A percentile compares a stretch with the other conserved stretches of the same genome.
These are phyloP conservation scores for Rhododendron kiyosumense DNA, from an alignment of 148 eudicot genomes.

Conservation along the genomic window DNA sequence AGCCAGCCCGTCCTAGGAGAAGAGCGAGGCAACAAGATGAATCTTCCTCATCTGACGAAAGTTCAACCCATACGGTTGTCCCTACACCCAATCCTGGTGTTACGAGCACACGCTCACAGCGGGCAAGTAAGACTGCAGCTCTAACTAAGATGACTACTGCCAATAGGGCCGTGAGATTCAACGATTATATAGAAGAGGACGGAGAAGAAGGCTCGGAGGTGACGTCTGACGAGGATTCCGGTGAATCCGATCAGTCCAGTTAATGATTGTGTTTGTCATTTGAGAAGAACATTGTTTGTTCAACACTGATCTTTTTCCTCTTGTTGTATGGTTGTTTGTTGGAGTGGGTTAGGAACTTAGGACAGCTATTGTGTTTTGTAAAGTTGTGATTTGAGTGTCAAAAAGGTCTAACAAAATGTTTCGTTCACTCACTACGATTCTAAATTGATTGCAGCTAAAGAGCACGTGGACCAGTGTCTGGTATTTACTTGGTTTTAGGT, in stretches of 20 bases:
- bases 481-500: no score
- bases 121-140: conserved; percentile 96
- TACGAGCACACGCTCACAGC: conserved; percentile 60
- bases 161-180: conserved; percentile 22
- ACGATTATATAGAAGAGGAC: conserved; percentile 39
- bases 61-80: conserved; percentile 41
- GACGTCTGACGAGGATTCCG: conserved; percentile 57
- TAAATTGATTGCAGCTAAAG: background rate
- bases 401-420: background rate
- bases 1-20: conserved; percentile 49
- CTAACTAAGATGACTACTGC: conserved; percentile 58
- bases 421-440: background rate
- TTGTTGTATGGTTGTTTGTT: background rate
- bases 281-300: background rate
- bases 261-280: conserved; percentile 7
- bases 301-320: background rate
- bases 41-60: conserved; percentile 71
- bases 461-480: no score
- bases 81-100: conserved; percentile 39
- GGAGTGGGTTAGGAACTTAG: background rate
- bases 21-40: conserved; percentile 45
- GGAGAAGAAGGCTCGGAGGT: conserved; percentile 50
- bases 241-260: conserved; percentile 28
- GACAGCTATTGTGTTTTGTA: background rate
- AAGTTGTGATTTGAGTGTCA: background rate